A percentile compares a stretch with the other conserved stretches of the same genome.
These are phyloP conservation scores for Hansenula sp. DNA, from an alignment of 1,139 yeast species.

Conservation along the genomic window DNA sequence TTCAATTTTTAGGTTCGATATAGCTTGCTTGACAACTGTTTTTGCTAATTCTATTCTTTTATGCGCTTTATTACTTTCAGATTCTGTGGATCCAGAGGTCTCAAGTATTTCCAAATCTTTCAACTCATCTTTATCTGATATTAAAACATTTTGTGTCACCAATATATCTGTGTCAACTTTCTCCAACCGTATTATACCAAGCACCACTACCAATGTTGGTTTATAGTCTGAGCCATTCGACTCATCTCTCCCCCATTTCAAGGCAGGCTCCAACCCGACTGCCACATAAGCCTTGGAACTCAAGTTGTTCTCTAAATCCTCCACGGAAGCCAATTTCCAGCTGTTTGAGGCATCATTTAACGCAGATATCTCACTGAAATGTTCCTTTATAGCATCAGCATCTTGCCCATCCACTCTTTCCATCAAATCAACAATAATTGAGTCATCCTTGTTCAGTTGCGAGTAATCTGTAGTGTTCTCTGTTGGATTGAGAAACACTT, in stretches of 20 bases:
- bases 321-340: slow-evolving; percentile 19
- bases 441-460: slow-evolving; percentile 40
- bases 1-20: slow-evolving; percentile 31
- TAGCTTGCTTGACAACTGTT: slow-evolving; percentile 25
- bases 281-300: slow-evolving; percentile 22
- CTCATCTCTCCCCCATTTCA: slow-evolving; percentile 46
- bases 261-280: slow-evolving; percentile 32
- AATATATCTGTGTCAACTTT: slow-evolving; percentile 58
- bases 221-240: slow-evolving; percentile 10
- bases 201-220: slow-evolving; percentile 38
- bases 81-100: not conserved
- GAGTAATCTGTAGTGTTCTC: slow-evolving; percentile 31
- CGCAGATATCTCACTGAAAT: slow-evolving; percentile 36
- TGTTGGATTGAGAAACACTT: slow-evolving; percentile 53
- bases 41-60: slow-evolving; percentile 28
- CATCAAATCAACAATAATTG: slow-evolving; percentile 68
- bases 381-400: slow-evolving; percentile 33
- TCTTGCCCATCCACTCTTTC: slow-evolving; percentile 47
- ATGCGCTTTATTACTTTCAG: slow-evolving; percentile 16
- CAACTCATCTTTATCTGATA: slow-evolving; percentile 22
- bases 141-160: slow-evolving; percentile 55
- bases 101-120: slow-evolving; percentile 17
- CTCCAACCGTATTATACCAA: slow-evolving; percentile 49
- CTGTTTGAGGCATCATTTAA: slow-evolving; percentile 29
- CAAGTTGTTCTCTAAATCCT: slow-evolving; percentile 5